Conservation (phyloP, 2,329 filamentous ascomycete species). For the Byssochlamys sp. region DNA sequence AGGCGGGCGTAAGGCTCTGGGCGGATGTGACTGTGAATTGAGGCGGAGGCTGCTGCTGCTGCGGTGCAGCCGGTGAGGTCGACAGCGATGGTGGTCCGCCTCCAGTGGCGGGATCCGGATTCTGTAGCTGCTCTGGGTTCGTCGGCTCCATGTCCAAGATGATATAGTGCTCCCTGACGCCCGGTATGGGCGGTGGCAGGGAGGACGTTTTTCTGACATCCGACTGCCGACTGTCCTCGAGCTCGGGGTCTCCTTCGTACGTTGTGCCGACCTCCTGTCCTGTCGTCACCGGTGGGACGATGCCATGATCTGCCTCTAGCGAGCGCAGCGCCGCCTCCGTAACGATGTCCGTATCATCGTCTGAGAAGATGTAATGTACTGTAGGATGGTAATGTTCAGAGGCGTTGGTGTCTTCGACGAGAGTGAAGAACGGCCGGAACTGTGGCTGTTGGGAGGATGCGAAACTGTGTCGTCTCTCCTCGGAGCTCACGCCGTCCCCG, state of each 20-base stretch:
- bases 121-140: conserved; percentile 4
- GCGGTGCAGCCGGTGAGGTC: conserved; percentile 13
- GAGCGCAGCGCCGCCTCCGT: conserved; percentile 54
- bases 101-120: conserved; percentile 7
- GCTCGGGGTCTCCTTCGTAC: conserved; percentile 1
- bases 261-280: conserved; percentile 5
- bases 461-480: conserved; percentile 10
- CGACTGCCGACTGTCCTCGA: conserved; percentile 2
- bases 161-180: conserved; percentile 46
- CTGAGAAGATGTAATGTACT: conserved; percentile 84
- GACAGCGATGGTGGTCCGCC: conserved; percentile 13
- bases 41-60: conserved; percentile 32
- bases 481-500: conserved; percentile 1
- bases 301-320: conserved; percentile 38
- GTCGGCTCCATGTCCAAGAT: conserved; percentile 44
- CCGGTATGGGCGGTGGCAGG: conserved; percentile 39
- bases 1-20: conserved; percentile 63
- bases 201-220: conserved; percentile 20
- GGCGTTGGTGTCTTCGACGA: conserved; percentile 67
- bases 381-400: conserved; percentile 71
- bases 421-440: conserved; percentile 75
- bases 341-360: conserved; percentile 74
- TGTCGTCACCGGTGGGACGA: conserved; percentile 18
- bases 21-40: conserved; percentile 54
- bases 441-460: conserved; percentile 25